Conservation (phyloP, 2,329 filamentous ascomycete species). For the Xylariaceae sp. region DNA sequence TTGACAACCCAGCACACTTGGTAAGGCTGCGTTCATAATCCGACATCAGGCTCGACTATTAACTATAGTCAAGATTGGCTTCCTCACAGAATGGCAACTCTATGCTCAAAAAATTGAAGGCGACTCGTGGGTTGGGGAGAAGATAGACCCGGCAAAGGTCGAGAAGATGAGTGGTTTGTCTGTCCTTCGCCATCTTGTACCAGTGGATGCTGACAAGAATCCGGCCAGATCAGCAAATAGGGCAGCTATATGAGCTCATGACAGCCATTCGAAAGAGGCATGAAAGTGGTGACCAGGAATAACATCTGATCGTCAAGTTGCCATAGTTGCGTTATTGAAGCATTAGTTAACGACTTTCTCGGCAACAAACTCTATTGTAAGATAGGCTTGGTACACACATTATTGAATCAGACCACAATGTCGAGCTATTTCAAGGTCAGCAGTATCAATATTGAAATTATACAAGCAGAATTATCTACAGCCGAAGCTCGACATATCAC, state of each 20-base stretch:
- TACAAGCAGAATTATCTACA: neutral
- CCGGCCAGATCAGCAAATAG: slow-evolving; percentile 80
- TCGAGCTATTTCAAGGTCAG: neutral
- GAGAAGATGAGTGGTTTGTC: slow-evolving; percentile 89
- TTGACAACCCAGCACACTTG: slow-evolving; percentile 91
- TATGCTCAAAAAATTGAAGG: slow-evolving; percentile 94
- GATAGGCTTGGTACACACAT: too few species aligned
- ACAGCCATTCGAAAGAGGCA: slow-evolving; percentile 64
- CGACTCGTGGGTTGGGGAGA: slow-evolving; percentile 80
- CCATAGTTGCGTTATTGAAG: neutral
- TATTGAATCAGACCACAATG: too few species aligned
- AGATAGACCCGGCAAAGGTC: slow-evolving; percentile 79
- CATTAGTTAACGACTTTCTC: slow-evolving; percentile 2
- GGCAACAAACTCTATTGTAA: neutral
- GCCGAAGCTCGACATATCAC: neutral
- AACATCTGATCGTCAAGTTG: neutral
- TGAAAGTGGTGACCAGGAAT: slow-evolving; percentile 29
- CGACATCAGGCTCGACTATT: neutral
- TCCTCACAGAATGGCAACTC: slow-evolving; percentile 93
- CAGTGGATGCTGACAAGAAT: slow-evolving; percentile 2
- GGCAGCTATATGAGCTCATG: slow-evolving; percentile 94
- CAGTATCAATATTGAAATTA: neutral
- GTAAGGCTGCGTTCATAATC: slow-evolving; percentile 50
- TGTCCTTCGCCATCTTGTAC: neutral
- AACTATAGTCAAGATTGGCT: slow-evolving; percentile 71